phyloP scores from a whole-genome alignment of 75 land plant species.

The Sequoiadendron giganteum region DNA sequence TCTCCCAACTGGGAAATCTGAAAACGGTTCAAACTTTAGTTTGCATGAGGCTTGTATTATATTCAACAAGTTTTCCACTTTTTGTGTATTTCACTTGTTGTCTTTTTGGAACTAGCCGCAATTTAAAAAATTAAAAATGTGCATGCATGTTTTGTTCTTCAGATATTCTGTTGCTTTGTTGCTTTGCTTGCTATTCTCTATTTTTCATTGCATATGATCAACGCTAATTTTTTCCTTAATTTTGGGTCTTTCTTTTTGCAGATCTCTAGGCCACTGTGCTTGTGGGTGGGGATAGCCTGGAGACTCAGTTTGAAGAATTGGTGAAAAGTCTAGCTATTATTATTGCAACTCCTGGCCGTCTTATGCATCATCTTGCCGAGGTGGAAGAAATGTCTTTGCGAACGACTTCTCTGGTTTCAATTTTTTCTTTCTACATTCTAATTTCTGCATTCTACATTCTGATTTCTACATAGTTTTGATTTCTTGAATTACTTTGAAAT shows the following conservation, averaged over 20 bases:
- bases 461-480: too few species aligned
- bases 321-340: slow-evolving; percentile 88
- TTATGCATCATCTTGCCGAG: slow-evolving; percentile 97
- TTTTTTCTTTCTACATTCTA: too few species aligned
- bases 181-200: neutral
- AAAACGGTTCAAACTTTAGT: neutral
- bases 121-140: neutral
- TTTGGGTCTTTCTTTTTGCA: slow-evolving; percentile 14
- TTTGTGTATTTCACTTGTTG: neutral
- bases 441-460: too few species aligned
- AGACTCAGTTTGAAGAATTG: slow-evolving; percentile 88
- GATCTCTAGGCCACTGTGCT: slow-evolving; percentile 72
- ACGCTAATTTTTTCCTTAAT: neutral
- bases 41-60: neutral
- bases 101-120: neutral
- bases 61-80: neutral
- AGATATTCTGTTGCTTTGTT: neutral
- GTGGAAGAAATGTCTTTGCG: slow-evolving; percentile 94
- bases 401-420: too few species aligned
- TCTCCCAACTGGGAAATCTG: neutral
- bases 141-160: neutral
- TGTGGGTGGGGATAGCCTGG: slow-evolving; percentile 99
- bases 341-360: slow-evolving; percentile 96
- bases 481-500: neutral
- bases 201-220: neutral